Conservation (phyloP, 2,329 filamentous ascomycete genomes). For the Colletotrichum paranaense region DNA sequence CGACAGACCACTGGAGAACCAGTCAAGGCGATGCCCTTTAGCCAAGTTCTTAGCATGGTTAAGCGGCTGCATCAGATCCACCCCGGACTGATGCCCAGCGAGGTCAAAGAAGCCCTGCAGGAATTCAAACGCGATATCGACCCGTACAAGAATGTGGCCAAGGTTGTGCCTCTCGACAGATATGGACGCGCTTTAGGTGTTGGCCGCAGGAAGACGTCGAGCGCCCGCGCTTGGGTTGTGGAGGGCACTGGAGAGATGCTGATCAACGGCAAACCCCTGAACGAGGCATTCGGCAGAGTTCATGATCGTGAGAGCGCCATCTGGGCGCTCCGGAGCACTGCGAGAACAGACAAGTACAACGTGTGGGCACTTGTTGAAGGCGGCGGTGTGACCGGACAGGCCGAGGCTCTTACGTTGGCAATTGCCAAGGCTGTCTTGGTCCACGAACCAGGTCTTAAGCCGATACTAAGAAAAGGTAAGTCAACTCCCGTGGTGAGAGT, state of each 20-base stretch:
- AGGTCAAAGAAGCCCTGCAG: conserved; percentile 73
- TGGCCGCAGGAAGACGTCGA: conserved; percentile 88
- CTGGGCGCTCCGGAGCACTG: conserved; percentile 87
- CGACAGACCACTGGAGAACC: conserved; percentile 76
- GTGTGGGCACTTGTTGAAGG: conserved; percentile 88
- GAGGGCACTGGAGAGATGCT: conserved; percentile 92
- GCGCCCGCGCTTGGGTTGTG: conserved; percentile 86
- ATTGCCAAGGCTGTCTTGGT: conserved; percentile 88
- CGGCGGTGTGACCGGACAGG: conserved; percentile 93
- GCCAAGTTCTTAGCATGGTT: conserved; percentile 78
- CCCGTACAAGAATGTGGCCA: conserved; percentile 72
- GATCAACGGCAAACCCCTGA: conserved; percentile 89
- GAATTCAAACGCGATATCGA: conserved; percentile 82
- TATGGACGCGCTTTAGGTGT: conserved; percentile 83
- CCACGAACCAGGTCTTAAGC: conserved; percentile 93
- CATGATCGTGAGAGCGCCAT: conserved; percentile 95
- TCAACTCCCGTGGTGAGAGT: background rate
- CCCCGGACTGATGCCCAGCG: conserved; percentile 77
- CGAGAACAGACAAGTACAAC: conserved; percentile 95
- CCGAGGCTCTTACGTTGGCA: conserved; percentile 91
- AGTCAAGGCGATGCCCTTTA: conserved; percentile 82
- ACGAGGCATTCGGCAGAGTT: conserved; percentile 83
- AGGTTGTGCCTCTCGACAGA: conserved; percentile 76
- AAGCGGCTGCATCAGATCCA: conserved; percentile 88
- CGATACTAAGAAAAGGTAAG: conserved; percentile 88